A percentile compares a stretch with the other conserved stretches of the same genome.
Evolutionary conservation across 345 rosid genomes (phyloP).

Genomic region (Melastoma malabathricum): DNA sequence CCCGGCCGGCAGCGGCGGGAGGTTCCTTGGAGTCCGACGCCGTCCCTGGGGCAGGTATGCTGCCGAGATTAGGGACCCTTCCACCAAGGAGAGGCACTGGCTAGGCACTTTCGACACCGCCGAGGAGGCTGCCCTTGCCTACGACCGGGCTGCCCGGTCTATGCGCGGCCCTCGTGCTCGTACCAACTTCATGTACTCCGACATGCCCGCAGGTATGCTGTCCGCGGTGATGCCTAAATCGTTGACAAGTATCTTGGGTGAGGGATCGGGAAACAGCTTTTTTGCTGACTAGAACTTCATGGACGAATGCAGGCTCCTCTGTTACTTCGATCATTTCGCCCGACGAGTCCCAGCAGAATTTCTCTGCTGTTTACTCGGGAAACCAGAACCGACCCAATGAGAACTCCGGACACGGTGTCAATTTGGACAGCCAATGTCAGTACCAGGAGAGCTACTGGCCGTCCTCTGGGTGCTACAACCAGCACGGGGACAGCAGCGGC

Average conservation of each 20-base stretch:
- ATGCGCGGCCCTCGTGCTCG: conserved; percentile 69
- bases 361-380: conserved; percentile 5
- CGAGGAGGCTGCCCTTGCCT: conserved; percentile 76
- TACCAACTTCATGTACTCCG: conserved; percentile 75
- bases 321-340: conserved; percentile 73
- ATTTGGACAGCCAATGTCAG: neutral
- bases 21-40: conserved; percentile 68
- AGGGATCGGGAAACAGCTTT: too few species aligned
- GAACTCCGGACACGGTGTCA: conserved; percentile 8
- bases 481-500: conserved; percentile 8
- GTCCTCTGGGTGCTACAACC: conserved; percentile 2
- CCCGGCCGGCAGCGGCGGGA: conserved; percentile 6
- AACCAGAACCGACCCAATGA: conserved; percentile 6
- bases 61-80: conserved; percentile 75
- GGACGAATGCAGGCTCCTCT: conserved; percentile 25
- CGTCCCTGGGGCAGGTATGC: conserved; percentile 87
- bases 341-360: conserved; percentile 10
- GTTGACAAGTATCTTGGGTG: too few species aligned
- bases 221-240: too few species aligned
- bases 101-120: conserved; percentile 80
- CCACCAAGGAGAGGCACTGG: conserved; percentile 81
- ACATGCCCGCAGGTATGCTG: conserved; percentile 32
- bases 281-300: too few species aligned
- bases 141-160: conserved; percentile 67
- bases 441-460: conserved; percentile 6